A percentile compares a stretch with the other conserved stretches of the same genome.
These are phyloP conservation scores for Pythium angustatum DNA, from an alignment of 352 stramenopile species.

Conservation along the genomic window DNA sequence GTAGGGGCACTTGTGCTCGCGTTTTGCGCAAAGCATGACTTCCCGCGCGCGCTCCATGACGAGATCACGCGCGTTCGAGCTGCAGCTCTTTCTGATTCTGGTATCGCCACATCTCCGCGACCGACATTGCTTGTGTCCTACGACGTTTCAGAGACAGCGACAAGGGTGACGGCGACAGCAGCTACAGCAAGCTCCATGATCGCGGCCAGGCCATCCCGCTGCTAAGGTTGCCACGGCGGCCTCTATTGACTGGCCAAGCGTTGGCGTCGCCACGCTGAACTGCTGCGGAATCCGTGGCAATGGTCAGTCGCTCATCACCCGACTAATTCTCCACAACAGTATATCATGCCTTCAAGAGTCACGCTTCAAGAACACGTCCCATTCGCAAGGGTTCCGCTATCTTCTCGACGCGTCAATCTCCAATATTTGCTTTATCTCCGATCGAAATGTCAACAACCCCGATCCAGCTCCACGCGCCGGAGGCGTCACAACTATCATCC, in stretches of 20 bases:
- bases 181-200: background rate
- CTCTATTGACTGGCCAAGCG: background rate
- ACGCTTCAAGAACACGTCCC: background rate
- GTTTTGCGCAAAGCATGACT: background rate
- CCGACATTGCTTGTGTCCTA: background rate
- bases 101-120: background rate
- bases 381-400: background rate
- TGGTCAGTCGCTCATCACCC: background rate
- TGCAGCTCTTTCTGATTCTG: background rate
- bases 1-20: background rate
- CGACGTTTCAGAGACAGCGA: background rate
- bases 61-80: background rate
- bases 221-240: background rate
- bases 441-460: background rate
- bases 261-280: background rate
- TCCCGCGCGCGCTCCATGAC: background rate
- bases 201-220: background rate
- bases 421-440: background rate
- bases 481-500: background rate
- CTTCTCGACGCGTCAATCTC: background rate
- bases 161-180: background rate
- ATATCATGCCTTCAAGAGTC: constrained; percentile 7
- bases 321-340: background rate
- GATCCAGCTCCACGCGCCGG: background rate
- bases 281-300: background rate